phyloP scores from a whole-genome alignment of 371 early-diverging fungal species.

The Fennellomyces sp. region DNA sequence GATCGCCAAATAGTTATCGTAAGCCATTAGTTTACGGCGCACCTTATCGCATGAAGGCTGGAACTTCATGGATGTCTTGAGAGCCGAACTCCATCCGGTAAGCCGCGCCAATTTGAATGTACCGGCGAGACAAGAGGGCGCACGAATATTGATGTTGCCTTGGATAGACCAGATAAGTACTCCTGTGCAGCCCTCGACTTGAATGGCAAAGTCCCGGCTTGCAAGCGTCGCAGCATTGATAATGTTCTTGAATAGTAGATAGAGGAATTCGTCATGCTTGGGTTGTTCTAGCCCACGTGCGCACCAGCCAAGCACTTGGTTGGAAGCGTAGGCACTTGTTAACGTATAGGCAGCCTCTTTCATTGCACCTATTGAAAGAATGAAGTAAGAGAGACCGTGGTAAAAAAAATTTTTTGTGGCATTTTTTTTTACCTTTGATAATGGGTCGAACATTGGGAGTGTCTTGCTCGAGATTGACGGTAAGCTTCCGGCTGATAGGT shows the following conservation, averaged over 20 bases:
- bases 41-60: slow-evolving; percentile 37
- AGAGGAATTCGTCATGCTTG: slow-evolving; percentile 28
- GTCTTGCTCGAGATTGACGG: slow-evolving; percentile 30
- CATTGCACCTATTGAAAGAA: slow-evolving; percentile 30
- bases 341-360: slow-evolving; percentile 44
- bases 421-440: slow-evolving; percentile 30
- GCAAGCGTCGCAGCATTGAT: slow-evolving; percentile 30
- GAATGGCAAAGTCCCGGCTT: slow-evolving; percentile 42
- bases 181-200: slow-evolving; percentile 47
- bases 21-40: slow-evolving; percentile 26
- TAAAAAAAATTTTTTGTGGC: background rate
- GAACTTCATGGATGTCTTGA: slow-evolving; percentile 31
- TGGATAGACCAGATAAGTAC: slow-evolving; percentile 31
- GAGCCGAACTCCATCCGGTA: slow-evolving; percentile 33
- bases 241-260: slow-evolving; percentile 31
- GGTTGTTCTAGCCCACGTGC: slow-evolving; percentile 2
- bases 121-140: slow-evolving; percentile 19
- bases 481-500: slow-evolving; percentile 30
- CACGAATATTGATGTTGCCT: slow-evolving; percentile 12
- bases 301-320: slow-evolving; percentile 25
- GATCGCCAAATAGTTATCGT: slow-evolving; percentile 23
- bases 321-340: slow-evolving; percentile 31
- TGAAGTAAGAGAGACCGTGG: background rate
- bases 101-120: slow-evolving; percentile 27
- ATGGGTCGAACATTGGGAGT: slow-evolving; percentile 40